Percentiles rank a stretch among this genome's conserved stretches.
phyloP scores from a whole-genome alignment of 2,329 filamentous ascomycete species.

The Rhexocercosporidium sp. region DNA sequence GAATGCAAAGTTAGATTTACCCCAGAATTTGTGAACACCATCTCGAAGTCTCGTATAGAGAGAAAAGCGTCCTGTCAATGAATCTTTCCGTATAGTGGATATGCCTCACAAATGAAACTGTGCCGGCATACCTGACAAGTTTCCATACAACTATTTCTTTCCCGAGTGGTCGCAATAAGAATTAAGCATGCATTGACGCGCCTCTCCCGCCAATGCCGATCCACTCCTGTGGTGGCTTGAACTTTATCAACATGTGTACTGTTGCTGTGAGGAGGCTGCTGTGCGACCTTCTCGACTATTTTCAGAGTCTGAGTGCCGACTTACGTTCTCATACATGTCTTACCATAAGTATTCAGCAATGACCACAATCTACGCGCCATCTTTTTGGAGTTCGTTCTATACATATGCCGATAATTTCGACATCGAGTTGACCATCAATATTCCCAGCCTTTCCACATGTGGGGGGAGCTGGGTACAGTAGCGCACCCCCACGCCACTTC shows the following conservation, averaged over 20 bases:
- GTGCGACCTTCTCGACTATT: too few relatives aligned
- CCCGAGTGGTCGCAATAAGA: neutral
- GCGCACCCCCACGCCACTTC: neutral
- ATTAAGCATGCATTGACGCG: neutral
- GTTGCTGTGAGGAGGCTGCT: too few relatives aligned
- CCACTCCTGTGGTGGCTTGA: neutral
- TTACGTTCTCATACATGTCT: too few relatives aligned
- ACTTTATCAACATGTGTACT: too few relatives aligned
- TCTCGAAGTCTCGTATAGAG: neutral
- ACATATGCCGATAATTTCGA: neutral
- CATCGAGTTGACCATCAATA: neutral
- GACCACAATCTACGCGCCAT: too few relatives aligned
- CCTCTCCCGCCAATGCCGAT: neutral
- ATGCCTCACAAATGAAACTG: neutral
- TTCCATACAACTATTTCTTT: neutral
- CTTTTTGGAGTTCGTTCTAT: too few relatives aligned
- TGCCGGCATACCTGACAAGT: neutral
- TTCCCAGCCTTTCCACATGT: neutral
- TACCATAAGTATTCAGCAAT: too few relatives aligned
- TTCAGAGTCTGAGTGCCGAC: too few relatives aligned
- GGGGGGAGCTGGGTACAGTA: neutral
- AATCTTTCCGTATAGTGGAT: too few relatives aligned
- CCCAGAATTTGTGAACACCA: slow-evolving; percentile 24
- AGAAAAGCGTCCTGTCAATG: slow-evolving; percentile 49
- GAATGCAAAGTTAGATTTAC: slow-evolving; percentile 41